Evolutionary conservation across 352 stramenopile genomes (phyloP), one percentile per base, ranked within the genome.

Genomic region (Pythium graminicola): DNA sequence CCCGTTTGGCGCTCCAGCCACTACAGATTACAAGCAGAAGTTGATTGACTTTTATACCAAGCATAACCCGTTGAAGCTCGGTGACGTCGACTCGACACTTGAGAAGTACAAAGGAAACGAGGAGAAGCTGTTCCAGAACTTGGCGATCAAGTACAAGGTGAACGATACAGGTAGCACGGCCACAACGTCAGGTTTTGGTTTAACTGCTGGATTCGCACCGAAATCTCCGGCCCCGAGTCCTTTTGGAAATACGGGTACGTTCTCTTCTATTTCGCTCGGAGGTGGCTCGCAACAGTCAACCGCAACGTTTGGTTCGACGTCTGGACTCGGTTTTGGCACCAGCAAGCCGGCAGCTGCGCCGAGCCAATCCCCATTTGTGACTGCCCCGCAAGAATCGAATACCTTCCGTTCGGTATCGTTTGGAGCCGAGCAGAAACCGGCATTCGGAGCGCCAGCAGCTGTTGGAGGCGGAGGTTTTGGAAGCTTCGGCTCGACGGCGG

Each of bases 11-110:
- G 50, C 39, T 7, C 29, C 35, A 39, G 27, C 45, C 17, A 20
- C 36, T 40, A 29, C 17, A 2, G 62, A 76, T 50, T 81, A 87
- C 45, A 74, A 67, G 20, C 70, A 88, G 40, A 70, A 70, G 36
- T 42, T 97, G 20, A 69, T 91, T 32, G 82, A 81, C 22, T 97
- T 97, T 58, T 97, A 97, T 67, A 65, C 86, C 35, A 83, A 96
- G 50, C 69, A 96, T 65, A 97, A 97, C 59, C 86, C 86, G 6
- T 70, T 64, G 16, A 97, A 96, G 62, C 60, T 97, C 14, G 62
- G 63, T 22, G 84, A 84, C 22, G 82, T 97, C 17, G 91, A 97
- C 55, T 50, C 76, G 22, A 96, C 84, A 27, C 72, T 97, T 9
- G 58, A 72, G 32, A 96, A 95, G 66, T 97, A 96, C 65, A 89